These are phyloP conservation scores for Aspergillus avenaceus DNA, from an alignment of 495 filamentous ascomycete genomes.

Conservation along the genomic window DNA sequence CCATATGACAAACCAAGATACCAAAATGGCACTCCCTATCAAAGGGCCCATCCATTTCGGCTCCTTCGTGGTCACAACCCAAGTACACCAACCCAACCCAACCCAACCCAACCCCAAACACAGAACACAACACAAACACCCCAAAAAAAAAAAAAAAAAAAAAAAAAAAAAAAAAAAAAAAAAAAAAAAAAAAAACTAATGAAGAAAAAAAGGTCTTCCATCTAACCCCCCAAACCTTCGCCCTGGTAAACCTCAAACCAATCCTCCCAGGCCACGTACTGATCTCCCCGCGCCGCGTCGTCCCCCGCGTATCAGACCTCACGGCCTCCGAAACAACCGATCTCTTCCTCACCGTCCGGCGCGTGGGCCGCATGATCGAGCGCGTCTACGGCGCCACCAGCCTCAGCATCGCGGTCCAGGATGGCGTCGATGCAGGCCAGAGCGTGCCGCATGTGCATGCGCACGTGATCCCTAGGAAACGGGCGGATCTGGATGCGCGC, in stretches of 20 bases:
- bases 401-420: conserved; percentile 91
- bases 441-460: conserved; percentile 88
- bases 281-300: conserved; percentile 55
- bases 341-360: conserved; percentile 79
- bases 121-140: neutral
- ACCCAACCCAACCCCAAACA: neutral
- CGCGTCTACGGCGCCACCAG: conserved; percentile 61
- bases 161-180: neutral
- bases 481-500: conserved; percentile 46
- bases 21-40: conserved; percentile 15
- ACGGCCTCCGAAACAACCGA: conserved; percentile 70
- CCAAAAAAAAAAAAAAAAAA: neutral
- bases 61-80: conserved; percentile 43
- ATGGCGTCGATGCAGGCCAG: conserved; percentile 85
- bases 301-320: conserved; percentile 73
- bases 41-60: conserved; percentile 43
- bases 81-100: conserved; percentile 22
- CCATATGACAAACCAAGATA: neutral
- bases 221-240: conserved; percentile 70
- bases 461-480: conserved; percentile 81
- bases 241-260: conserved; percentile 91
- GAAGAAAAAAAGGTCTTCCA: conserved; percentile 66
- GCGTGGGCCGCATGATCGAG: conserved; percentile 73
- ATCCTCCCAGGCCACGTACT: conserved; percentile 92
- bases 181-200: conserved; percentile 2